Conservation (phyloP, 441 rosid genomes). For the Kokia cookei region DNA sequence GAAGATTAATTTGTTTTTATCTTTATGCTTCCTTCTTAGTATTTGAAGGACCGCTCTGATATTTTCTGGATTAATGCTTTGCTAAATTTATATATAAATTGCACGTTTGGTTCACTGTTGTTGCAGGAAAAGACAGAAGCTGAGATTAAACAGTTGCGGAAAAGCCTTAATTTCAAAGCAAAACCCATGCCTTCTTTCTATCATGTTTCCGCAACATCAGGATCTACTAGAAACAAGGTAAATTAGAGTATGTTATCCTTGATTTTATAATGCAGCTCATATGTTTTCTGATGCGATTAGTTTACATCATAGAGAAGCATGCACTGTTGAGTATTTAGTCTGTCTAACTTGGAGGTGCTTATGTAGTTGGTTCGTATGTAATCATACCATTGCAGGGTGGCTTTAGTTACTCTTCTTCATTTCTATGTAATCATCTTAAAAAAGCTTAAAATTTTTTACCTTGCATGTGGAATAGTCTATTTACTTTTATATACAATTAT, state of each 20-base stretch:
- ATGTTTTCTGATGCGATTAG: not conserved
- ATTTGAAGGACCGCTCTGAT: not conserved
- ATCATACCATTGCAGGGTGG: not conserved
- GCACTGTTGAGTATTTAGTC: not conserved
- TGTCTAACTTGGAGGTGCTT: not conserved
- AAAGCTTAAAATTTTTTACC: not conserved
- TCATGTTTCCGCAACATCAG: conserved; percentile 20
- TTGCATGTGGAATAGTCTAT: not conserved
- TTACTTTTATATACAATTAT: not conserved
- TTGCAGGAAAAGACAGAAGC: conserved; percentile 60
- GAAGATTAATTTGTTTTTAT: not conserved
- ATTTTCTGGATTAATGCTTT: not conserved
- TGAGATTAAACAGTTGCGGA: conserved; percentile 57
- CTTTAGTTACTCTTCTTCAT: not conserved
- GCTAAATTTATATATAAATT: not conserved
- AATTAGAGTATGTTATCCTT: not conserved
- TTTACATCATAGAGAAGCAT: not conserved
- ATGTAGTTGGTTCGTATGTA: not conserved
- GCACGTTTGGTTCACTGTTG: conserved; percentile 5
- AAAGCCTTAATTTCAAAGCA: conserved; percentile 80
- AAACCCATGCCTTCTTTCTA: conserved; percentile 88
- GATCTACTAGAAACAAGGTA: conserved; percentile 56
- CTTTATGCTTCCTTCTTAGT: not conserved
- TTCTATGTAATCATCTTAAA: not conserved
- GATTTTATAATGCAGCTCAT: not conserved